Base-by-base conservation (phyloP, 306 rosid species). In the Cercis canadensis region DNA sequence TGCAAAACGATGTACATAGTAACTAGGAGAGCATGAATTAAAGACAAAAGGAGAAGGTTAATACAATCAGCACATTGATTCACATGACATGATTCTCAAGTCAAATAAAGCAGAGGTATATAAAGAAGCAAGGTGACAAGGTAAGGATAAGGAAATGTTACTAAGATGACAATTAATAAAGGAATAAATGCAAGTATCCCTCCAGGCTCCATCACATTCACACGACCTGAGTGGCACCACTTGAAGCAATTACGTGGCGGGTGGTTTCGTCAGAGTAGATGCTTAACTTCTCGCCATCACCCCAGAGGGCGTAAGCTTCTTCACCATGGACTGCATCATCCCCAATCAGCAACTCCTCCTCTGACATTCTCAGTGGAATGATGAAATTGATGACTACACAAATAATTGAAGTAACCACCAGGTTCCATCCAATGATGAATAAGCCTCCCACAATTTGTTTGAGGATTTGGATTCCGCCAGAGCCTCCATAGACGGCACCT, bases 251-350 rank as follows among this genome's bases (percentile, higher is more conserved):
- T 4, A 51, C 76, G 15, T 66, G 75, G 16, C 14, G 68, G 9
- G 59, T 58, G 44, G 84, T 78, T 8, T 85, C 83, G 60, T 85
- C 82, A 9, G 62, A 55, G 40, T 57, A 78, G 53, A 66, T 19
- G 60, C 81, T 44, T 11, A 81, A 75, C 40, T 75, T 78, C 78
- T 87, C 89, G 32, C 92, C 92, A 18, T 85, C 87, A 40, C 89
- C 92, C 89, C 86, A 87, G 32, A 82, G 12, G 0, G 89, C 92
- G 49, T 85, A 85, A n/a, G 84, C 92, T 58, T 87, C 92, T 70
- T 87, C 89, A 0, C 92, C 92, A 37, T 87, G 89, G 65, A 75
- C 86, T 0, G 86, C 89, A 24, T 82, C 86, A 32, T 85, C 92
- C 5, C 92, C 92, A 11, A 84, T 84, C 31, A 67, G 8, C 75